Base-by-base conservation (phyloP, 1,284 basidiomycete species). In the Porogramme epimiltina region DNA sequence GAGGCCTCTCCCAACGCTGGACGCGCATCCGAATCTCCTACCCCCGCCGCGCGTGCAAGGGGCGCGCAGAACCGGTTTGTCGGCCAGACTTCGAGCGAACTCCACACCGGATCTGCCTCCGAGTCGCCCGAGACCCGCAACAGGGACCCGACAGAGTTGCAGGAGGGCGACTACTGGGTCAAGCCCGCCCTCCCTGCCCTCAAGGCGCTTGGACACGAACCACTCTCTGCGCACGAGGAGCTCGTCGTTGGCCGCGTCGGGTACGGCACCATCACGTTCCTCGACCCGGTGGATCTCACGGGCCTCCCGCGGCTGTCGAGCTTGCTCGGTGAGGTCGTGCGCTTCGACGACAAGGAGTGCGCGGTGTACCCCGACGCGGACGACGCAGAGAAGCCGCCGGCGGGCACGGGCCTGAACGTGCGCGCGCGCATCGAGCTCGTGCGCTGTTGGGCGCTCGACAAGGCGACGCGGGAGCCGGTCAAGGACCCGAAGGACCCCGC, bases 241-340 rank as follows among this genome's bases (percentile, higher is more conserved):
- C 87, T 99, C 60, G 79, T 89, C 23, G 94, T 97, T 37, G 94
- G 95, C 9, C 87, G 97, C 28, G 82, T 89, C 51, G 95, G 95
- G 40, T 97, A 87, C 62, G 96, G 97, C 42, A 82, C 94, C 69
- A 89, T 99, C 61, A 82, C 85, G 39, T 99, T 98, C 80, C 75
- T 94, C 41, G 87, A 94, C 54, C 85, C 93, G 0, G 96, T 99
- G 50, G 95, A 99, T 68, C 81, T 99, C 50, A 98, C 95, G 18
- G 86, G 87, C 20, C 76, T 98, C 45, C 76, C 85, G 18, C 89
- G 88, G 62, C 81, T 99, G 40, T 81, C 85, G 22, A 86, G 88
- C 49, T 80, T 99, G 26, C 78, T 94, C 4, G 97, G 95, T n/a
- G 84, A 87, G 50, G 80, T 95, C 55, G 85, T 99, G 36, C 81